These are phyloP conservation scores for Zea luxurians DNA, from an alignment of 176 grass and related monocot genomes.

Conservation along the genomic window DNA sequence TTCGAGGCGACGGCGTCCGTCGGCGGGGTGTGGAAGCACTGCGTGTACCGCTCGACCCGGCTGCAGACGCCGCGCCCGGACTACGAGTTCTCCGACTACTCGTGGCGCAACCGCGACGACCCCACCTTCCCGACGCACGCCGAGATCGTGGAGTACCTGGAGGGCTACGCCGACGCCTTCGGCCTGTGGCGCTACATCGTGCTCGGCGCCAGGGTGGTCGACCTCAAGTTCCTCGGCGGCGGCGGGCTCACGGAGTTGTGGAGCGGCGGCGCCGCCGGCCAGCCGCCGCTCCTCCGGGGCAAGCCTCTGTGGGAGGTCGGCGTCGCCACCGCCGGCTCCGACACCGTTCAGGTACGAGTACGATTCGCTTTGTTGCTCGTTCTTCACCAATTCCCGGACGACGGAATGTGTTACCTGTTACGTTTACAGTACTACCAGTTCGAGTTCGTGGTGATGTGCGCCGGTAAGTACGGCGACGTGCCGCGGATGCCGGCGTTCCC, in stretches of 20 bases:
- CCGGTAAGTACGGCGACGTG: constrained; percentile 94
- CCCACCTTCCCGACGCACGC: constrained; percentile 72
- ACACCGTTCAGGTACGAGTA: constrained; percentile 49
- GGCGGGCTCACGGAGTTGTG: constrained; percentile 60
- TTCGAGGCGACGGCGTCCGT: constrained; percentile 78
- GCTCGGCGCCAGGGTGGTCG: constrained; percentile 69
- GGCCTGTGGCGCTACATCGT: constrained; percentile 68
- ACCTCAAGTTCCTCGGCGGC: constrained; percentile 68
- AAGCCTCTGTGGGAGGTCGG: constrained; percentile 84
- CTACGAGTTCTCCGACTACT: constrained; percentile 97
- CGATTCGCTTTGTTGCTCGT: background rate
- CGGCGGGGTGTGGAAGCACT: constrained; percentile 94
- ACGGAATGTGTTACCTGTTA: no score
- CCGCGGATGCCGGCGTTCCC: constrained; percentile 71
- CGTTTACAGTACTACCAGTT: constrained; percentile 60
- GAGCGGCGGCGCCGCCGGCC: constrained; percentile 48
- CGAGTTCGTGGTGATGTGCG: constrained; percentile 97
- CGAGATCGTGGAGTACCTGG: constrained; percentile 89
- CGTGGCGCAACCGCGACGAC: constrained; percentile 76
- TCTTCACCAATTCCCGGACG: no score
- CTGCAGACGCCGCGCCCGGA: constrained; percentile 84
- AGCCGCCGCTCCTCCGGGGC: constrained; percentile 41
- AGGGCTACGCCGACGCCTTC: constrained; percentile 74
- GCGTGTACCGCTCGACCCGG: constrained; percentile 74
- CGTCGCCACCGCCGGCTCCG: constrained; percentile 41